These are phyloP conservation scores for Circinella umbellata DNA, from an alignment of 371 early-diverging fungal genomes.

Conservation along the genomic window DNA sequence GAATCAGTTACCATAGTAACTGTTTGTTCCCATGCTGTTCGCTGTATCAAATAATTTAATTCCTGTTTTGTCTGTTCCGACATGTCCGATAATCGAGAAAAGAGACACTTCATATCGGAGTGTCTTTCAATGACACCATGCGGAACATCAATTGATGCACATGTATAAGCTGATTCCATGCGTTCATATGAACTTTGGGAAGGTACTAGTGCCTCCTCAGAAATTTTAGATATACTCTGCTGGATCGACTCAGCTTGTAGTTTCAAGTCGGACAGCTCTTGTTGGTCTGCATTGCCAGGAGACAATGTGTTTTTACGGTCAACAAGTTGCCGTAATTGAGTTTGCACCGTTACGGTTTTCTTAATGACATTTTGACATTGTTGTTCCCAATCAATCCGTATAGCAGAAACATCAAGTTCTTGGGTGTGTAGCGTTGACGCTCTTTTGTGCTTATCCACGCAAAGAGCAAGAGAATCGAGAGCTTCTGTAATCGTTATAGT, in stretches of 20 bases:
- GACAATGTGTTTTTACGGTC: neutral
- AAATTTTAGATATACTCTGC: neutral
- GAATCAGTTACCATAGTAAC: slow-evolving; percentile 16
- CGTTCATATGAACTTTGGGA: neutral
- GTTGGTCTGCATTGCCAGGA: neutral
- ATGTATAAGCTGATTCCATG: neutral
- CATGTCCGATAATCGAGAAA: slow-evolving; percentile 20
- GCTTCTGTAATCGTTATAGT: neutral
- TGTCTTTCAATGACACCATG: slow-evolving; percentile 12
- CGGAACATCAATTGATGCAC: neutral
- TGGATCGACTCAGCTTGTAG: neutral
- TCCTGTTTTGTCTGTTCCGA: slow-evolving; percentile 17
- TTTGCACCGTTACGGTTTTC: slow-evolving; percentile 15
- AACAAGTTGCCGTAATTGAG: slow-evolving; percentile 24
- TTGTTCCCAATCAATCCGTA: slow-evolving; percentile 29
- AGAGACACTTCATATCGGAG: slow-evolving; percentile 9
- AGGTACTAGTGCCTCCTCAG: neutral
- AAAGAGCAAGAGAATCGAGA: neutral
- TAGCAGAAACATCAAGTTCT: slow-evolving; percentile 14
- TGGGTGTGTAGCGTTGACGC: neutral
- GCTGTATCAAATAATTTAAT: slow-evolving; percentile 15
- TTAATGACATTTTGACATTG: neutral
- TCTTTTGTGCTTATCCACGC: neutral
- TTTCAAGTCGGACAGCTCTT: neutral
- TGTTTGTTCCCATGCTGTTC: slow-evolving; percentile 25